Conservation (phyloP, 176 grass and related monocot species). For the Triticum dicoccoides region DNA sequence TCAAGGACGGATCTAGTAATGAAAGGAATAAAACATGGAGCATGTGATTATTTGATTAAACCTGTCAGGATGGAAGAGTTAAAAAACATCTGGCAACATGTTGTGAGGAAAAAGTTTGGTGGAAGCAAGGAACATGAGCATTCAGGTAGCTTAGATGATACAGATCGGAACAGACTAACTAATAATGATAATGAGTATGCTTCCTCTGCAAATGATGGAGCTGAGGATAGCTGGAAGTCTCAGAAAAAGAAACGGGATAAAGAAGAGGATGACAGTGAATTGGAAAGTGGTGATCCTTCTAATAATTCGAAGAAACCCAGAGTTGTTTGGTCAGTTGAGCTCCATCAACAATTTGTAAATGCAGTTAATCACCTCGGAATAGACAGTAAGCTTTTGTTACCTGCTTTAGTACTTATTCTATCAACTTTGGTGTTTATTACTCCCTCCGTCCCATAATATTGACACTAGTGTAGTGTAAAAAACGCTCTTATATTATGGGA, state of each 20-base stretch:
- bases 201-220: conserved; percentile 75
- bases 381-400: conserved; percentile 67
- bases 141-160: conserved; percentile 93
- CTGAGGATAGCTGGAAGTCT: conserved; percentile 66
- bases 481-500: too few species aligned
- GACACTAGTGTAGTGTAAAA: too few species aligned
- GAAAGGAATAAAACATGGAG: conserved; percentile 99
- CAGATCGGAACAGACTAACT: conserved; percentile 47
- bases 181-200: conserved; percentile 79
- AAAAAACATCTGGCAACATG: conserved; percentile 99
- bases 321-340: conserved; percentile 97
- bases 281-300: conserved; percentile 78
- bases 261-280: conserved; percentile 86
- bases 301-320: conserved; percentile 90
- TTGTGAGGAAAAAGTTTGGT: conserved; percentile 73
- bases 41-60: conserved; percentile 96
- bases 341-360: conserved; percentile 99
- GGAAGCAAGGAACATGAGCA: conserved; percentile 81
- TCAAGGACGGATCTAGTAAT: conserved; percentile 87
- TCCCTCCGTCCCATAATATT: too few species aligned
- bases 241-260: conserved; percentile 95
- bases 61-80: conserved; percentile 95
- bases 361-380: conserved; percentile 96
- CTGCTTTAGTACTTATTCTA: conserved; percentile 21
- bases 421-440: background rate